These are phyloP conservation scores for Myrmaecium sp. DNA, from an alignment of 2,329 filamentous ascomycete species.

Conservation along the genomic window DNA sequence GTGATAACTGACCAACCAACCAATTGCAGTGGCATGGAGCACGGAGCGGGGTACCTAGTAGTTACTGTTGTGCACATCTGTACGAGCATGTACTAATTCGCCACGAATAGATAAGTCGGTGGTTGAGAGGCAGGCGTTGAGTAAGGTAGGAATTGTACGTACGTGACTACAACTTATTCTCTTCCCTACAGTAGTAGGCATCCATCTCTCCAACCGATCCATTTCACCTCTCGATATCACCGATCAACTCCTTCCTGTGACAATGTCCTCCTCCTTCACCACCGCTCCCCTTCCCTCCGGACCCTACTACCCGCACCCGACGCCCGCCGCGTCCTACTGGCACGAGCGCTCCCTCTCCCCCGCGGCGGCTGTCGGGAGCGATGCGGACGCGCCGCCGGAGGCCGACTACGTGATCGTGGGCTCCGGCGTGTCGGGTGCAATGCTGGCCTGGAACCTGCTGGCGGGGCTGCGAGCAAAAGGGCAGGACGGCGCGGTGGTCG, in stretches of 20 bases:
- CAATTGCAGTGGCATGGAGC: too few relatives aligned
- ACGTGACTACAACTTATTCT: too few relatives aligned
- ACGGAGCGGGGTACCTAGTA: too few relatives aligned
- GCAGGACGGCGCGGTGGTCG: conserved; percentile 38
- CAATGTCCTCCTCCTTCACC: neutral
- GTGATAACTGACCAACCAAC: too few relatives aligned
- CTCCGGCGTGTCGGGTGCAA: conserved; percentile 60
- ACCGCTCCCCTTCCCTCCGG: neutral
- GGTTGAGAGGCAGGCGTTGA: too few relatives aligned
- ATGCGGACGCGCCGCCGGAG: neutral
- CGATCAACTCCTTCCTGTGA: neutral
- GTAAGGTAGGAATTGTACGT: too few relatives aligned
- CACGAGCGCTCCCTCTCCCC: neutral
- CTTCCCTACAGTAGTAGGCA: too few relatives aligned
- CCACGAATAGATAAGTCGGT: too few relatives aligned
- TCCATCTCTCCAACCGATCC: too few relatives aligned
- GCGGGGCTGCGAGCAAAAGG: conserved; percentile 27
- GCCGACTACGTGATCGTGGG: conserved; percentile 59
- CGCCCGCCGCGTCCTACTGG: conserved; percentile 1
- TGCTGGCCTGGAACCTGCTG: conserved; percentile 45
- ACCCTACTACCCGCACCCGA: neutral
- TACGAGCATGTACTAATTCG: too few relatives aligned
- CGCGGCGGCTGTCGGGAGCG: neutral
- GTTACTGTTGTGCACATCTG: too few relatives aligned
- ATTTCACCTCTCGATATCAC: neutral